A percentile compares a stretch with the other conserved stretches of the same genome.
These are phyloP conservation scores for Saccharomycopsis malanga DNA, from an alignment of 805 yeast species.

Conservation along the genomic window DNA sequence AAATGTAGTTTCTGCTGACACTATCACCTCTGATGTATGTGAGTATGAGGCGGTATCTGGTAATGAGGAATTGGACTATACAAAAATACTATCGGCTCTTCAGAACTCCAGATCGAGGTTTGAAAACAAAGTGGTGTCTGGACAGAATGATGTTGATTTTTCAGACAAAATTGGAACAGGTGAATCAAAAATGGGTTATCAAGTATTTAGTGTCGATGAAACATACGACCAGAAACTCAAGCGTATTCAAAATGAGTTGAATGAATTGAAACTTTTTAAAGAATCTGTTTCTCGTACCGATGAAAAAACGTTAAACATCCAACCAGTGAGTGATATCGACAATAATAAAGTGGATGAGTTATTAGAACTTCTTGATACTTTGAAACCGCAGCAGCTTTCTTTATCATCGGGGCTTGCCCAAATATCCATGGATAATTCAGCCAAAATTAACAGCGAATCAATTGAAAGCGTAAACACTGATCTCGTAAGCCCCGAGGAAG, in stretches of 20 bases:
- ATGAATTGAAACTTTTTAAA: constrained; percentile 14
- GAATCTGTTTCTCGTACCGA: background rate
- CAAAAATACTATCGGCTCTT: constrained; percentile 6
- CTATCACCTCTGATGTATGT: background rate
- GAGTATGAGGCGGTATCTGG: background rate
- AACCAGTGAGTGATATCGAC: constrained; percentile 20
- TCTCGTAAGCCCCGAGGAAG: constrained; percentile 12
- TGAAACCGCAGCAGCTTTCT: background rate
- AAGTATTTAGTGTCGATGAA: constrained; percentile 16
- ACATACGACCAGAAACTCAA: constrained; percentile 18
- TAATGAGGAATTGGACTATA: constrained; percentile 7
- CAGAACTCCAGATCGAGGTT: constrained; percentile 5
- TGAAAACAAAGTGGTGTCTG: constrained; percentile 4
- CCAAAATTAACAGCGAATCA: background rate
- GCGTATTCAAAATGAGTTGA: constrained; percentile 18
- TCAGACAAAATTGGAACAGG: constrained; percentile 16
- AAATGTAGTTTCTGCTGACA: background rate
- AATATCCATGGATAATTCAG: background rate
- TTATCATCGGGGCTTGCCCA: background rate
- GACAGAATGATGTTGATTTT: constrained; percentile 11
- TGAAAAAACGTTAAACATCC: constrained; percentile 13
- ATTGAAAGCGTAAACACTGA: background rate
- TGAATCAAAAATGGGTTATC: background rate
- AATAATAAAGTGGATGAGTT: constrained; percentile 8
- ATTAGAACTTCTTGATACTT: background rate